phyloP scores from a whole-genome alignment of 768 basidiomycete species.

The Lentinula edodes region DNA sequence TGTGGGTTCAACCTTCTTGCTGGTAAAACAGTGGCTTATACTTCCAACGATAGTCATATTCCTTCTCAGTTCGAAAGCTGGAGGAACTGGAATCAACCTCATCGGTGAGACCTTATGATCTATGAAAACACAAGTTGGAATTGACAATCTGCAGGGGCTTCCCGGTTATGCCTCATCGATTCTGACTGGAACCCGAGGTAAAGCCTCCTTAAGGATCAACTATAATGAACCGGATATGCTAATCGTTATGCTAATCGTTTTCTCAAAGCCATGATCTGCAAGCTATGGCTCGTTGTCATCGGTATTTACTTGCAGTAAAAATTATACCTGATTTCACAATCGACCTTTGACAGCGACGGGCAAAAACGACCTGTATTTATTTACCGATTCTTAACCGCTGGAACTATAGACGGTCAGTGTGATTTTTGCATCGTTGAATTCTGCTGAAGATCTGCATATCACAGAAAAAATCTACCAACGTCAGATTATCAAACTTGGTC shows the following conservation, averaged over 20 bases:
- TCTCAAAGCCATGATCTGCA: slow-evolving; percentile 77
- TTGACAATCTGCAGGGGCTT: slow-evolving; percentile 46
- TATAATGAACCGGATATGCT: not conserved
- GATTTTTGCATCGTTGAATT: not conserved
- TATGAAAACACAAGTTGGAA: not conserved
- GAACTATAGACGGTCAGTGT: slow-evolving; percentile 79
- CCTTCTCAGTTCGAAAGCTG: slow-evolving; percentile 90
- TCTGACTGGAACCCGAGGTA: slow-evolving; percentile 94
- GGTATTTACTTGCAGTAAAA: slow-evolving; percentile 37
- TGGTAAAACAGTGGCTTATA: not conserved
- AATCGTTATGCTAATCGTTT: not conserved
- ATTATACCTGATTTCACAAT: slow-evolving; percentile 7
- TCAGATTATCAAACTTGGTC: slow-evolving; percentile 89
- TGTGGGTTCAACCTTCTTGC: slow-evolving; percentile 43
- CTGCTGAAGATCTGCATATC: slow-evolving; percentile 4
- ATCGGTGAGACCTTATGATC: slow-evolving; percentile 47
- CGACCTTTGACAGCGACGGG: slow-evolving; percentile 60
- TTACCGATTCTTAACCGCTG: slow-evolving; percentile 80
- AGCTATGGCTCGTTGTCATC: slow-evolving; percentile 95
- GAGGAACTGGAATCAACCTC: slow-evolving; percentile 90
- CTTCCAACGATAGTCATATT: slow-evolving; percentile 61
- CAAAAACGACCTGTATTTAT: slow-evolving; percentile 90
- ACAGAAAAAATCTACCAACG: slow-evolving; percentile 89
- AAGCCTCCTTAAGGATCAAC: not conserved
- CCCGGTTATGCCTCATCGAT: slow-evolving; percentile 80